Percentiles rank a stretch among this genome's conserved stretches.
phyloP scores from a whole-genome alignment of 306 rosid species.

The Rosa persica region DNA sequence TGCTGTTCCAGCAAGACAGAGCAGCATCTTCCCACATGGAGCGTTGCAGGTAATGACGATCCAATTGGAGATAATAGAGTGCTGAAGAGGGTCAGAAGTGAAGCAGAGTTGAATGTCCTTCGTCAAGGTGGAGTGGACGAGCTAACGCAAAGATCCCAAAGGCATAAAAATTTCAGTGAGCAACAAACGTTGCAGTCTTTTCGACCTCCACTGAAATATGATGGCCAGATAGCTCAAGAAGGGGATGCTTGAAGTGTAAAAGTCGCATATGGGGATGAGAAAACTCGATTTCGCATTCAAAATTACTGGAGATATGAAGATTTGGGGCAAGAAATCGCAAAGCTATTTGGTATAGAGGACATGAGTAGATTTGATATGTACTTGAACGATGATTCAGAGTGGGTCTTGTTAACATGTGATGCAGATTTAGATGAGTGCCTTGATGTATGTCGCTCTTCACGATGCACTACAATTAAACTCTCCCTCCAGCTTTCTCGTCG shows the following conservation, averaged over 20 bases:
- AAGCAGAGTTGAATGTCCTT: constrained; percentile 52
- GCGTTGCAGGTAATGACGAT: constrained; percentile 38
- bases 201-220: constrained; percentile 15
- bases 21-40: constrained; percentile 35
- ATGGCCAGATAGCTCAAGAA: constrained; percentile 20
- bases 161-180: constrained; percentile 60
- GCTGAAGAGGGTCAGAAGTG: constrained; percentile 71
- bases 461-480: constrained; percentile 62
- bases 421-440: constrained; percentile 90
- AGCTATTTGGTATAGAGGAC: constrained; percentile 59
- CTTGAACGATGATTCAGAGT: constrained; percentile 88
- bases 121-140: constrained; percentile 31
- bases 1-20: constrained; percentile 65
- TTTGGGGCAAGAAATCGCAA: constrained; percentile 60
- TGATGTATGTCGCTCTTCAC: constrained; percentile 63
- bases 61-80: constrained; percentile 37
- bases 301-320: constrained; percentile 46
- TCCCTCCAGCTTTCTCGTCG: constrained; percentile 52
- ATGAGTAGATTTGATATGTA: constrained; percentile 62
- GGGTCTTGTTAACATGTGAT: constrained; percentile 92
- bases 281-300: constrained; percentile 68
- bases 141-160: constrained; percentile 52
- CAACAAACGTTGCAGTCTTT: constrained; percentile 29
- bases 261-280: constrained; percentile 74
- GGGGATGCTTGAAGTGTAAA: constrained; percentile 54